These are phyloP conservation scores for Globisporangium iwayamae DNA, from an alignment of 352 stramenopile species.

Conservation along the genomic window DNA sequence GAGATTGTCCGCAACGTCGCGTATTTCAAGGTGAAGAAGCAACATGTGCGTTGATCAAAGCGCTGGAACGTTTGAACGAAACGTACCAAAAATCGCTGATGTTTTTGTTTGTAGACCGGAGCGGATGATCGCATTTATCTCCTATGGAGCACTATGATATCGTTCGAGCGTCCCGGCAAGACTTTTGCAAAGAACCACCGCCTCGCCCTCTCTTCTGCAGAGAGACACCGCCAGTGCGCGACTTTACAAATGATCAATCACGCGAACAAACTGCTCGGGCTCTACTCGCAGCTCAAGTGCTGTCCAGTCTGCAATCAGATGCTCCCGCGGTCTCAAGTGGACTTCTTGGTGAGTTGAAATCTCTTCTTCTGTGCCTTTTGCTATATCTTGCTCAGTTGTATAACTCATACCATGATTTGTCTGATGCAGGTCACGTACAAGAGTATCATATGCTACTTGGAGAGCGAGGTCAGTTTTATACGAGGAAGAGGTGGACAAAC, in stretches of 20 bases:
- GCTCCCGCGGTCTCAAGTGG: constrained; percentile 34
- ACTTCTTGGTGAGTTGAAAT: constrained; percentile 33
- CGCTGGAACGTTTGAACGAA: background rate
- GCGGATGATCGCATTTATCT: constrained; percentile 61
- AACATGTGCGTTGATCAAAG: background rate
- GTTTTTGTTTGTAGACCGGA: constrained; percentile 32
- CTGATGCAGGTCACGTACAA: constrained; percentile 34
- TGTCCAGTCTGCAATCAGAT: constrained; percentile 39
- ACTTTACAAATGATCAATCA: constrained; percentile 4
- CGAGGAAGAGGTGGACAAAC: constrained; percentile 14
- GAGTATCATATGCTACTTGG: constrained; percentile 36
- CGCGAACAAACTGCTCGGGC: constrained; percentile 15
- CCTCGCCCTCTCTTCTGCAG: constrained; percentile 29
- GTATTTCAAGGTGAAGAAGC: constrained; percentile 62
- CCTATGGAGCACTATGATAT: constrained; percentile 67
- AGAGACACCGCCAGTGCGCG: constrained; percentile 9
- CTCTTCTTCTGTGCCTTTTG: background rate
- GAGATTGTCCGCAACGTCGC: constrained; percentile 48
- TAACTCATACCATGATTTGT: background rate
- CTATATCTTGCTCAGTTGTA: background rate
- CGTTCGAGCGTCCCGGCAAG: constrained; percentile 42
- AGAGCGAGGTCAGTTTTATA: constrained; percentile 17
- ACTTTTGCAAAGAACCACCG: constrained; percentile 43
- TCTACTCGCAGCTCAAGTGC: constrained; percentile 34
- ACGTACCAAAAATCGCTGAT: background rate